A percentile compares a stretch with the other conserved stretches of the same genome.
Evolutionary conservation across 78 protist genomes (phyloP).

Genomic region (Dictyostelium discoideum): dicty_2.7 NC_007090.3:913001-913500

Average conservation of each 20-base stretch:
- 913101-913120: constrained; percentile 88
- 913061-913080: constrained; percentile 83
- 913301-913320: constrained; percentile 96
- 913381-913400: background rate
- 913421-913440: constrained; percentile 1
- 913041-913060: constrained; percentile 89
- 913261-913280: constrained; percentile 88
- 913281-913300: constrained; percentile 94
- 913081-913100: constrained; percentile 89
- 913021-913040: constrained; percentile 40
- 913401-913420: constrained; percentile 30
- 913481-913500: background rate
- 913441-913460: background rate
- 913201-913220: constrained; percentile 88
- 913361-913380: constrained; percentile 69
- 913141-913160: constrained; percentile 79
- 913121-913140: constrained; percentile 84
- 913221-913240: constrained; percentile 87
- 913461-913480: constrained; percentile 2
- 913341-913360: constrained; percentile 73
- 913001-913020: too few species aligned
- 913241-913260: constrained; percentile 76
- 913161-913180: constrained; percentile 83
- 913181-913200: constrained; percentile 94
- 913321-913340: constrained; percentile 86